Percentiles rank a stretch among this genome's conserved stretches.
Conservation (phyloP, 116 monocot species). For the Trichopus zeylanicus region DNA sequence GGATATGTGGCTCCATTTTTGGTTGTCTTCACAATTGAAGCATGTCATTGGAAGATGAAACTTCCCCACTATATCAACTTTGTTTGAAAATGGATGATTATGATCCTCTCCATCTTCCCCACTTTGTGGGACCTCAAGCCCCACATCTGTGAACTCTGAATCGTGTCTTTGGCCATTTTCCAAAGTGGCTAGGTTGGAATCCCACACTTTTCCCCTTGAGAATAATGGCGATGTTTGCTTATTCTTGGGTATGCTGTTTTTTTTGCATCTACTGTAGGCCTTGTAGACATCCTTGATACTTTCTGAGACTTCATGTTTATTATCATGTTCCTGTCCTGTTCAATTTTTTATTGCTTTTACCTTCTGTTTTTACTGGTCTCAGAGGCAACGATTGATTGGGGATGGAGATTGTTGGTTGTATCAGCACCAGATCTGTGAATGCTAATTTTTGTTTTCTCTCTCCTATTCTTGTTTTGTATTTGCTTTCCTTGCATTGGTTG, state of each 20-base stretch:
- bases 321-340: not conserved
- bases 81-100: not conserved
- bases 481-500: too few species aligned
- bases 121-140: not conserved
- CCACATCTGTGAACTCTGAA: not conserved
- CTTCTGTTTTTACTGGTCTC: not conserved
- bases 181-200: not conserved
- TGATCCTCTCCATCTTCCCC: not conserved
- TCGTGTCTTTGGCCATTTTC: not conserved
- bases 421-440: too few species aligned
- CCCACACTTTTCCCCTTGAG: not conserved
- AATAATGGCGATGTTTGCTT: conserved; percentile 1
- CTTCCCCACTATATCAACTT: not conserved
- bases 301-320: not conserved
- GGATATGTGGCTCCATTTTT: not conserved
- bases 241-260: not conserved
- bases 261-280: not conserved
- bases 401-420: too few species aligned
- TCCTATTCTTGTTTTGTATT: too few species aligned
- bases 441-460: too few species aligned
- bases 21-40: not conserved
- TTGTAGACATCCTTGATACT: not conserved
- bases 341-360: not conserved
- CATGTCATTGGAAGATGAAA: conserved; percentile 1
- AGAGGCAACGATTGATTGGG: not conserved